Conservation (phyloP, 179 eudicot species). For the Nepenthes alata region DNA sequence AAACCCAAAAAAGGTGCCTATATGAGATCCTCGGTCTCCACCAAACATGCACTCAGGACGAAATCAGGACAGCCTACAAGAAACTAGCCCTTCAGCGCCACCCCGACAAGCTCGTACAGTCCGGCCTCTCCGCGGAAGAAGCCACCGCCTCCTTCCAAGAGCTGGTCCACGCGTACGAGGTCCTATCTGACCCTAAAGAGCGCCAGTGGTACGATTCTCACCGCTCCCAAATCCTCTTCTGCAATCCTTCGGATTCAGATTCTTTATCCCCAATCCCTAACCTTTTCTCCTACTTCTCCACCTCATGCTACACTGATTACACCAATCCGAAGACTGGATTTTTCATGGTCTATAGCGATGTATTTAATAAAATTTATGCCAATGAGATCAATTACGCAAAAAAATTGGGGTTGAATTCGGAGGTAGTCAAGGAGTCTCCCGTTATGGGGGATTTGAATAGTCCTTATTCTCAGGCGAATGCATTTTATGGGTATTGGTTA, state of each 20-base stretch:
- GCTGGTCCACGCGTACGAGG: constrained; percentile 82
- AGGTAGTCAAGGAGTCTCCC: constrained; percentile 68
- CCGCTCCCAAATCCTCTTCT: constrained; percentile 73
- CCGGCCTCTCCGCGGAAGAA: constrained; percentile 52
- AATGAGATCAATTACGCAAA: constrained; percentile 55
- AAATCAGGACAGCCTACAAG: constrained; percentile 71
- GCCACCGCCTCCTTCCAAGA: constrained; percentile 90
- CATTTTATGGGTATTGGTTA: constrained; percentile 85
- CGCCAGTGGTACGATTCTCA: constrained; percentile 95
- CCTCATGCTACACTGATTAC: constrained; percentile 62
- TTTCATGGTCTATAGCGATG: constrained; percentile 61
- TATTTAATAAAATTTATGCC: constrained; percentile 48
- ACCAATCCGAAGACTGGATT: constrained; percentile 47
- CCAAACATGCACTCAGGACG: constrained; percentile 63
- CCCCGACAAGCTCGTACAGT: constrained; percentile 78
- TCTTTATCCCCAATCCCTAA: constrained; percentile 33
- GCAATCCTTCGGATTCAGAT: constrained; percentile 12
- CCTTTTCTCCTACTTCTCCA: constrained; percentile 55
- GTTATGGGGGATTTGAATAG: constrained; percentile 68
- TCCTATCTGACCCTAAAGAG: constrained; percentile 73
- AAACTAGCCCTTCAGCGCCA: constrained; percentile 89
- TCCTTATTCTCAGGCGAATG: constrained; percentile 64
- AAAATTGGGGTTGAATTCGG: constrained; percentile 50
- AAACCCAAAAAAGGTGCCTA: constrained; percentile 53
- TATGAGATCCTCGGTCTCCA: constrained; percentile 65